These are phyloP conservation scores for Aspergillus affinis DNA, from an alignment of 495 filamentous ascomycete species.

Conservation along the genomic window DNA sequence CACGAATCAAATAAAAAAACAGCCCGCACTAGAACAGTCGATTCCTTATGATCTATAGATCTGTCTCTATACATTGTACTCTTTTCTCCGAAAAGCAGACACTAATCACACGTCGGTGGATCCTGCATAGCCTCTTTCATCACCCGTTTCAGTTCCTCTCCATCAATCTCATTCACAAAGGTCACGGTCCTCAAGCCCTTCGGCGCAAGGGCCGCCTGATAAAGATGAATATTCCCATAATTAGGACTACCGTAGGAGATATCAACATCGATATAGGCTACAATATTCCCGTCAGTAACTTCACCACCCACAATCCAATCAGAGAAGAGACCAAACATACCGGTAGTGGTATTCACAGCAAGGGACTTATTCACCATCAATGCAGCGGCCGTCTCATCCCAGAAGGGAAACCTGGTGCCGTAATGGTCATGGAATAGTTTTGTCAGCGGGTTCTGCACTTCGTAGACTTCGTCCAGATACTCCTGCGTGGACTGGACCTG, in stretches of 20 bases:
- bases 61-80: no score
- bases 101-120: constrained; percentile 10
- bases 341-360: constrained; percentile 29
- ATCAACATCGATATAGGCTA: constrained; percentile 24
- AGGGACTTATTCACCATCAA: constrained; percentile 35
- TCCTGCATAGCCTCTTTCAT: constrained; percentile 33
- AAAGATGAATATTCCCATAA: constrained; percentile 37
- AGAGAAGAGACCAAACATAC: constrained; percentile 9
- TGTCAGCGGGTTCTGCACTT: constrained; percentile 27
- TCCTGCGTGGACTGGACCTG: constrained; percentile 30
- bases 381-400: constrained; percentile 43
- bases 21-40: no score
- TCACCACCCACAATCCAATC: no score
- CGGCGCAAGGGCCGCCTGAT: constrained; percentile 33
- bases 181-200: constrained; percentile 29
- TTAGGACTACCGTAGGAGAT: constrained; percentile 35
- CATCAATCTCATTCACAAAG: constrained; percentile 35
- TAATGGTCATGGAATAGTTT: constrained; percentile 35
- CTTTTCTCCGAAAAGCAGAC: no score
- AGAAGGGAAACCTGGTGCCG: constrained; percentile 35
- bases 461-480: constrained; percentile 27
- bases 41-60: no score
- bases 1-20: no score
- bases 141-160: constrained; percentile 26
- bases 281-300: background rate